Evolutionary conservation across 495 filamentous ascomycete species (phyloP), one percentile per base, ranked within the genome.

Genomic region (Daldinia grandis): DNA sequence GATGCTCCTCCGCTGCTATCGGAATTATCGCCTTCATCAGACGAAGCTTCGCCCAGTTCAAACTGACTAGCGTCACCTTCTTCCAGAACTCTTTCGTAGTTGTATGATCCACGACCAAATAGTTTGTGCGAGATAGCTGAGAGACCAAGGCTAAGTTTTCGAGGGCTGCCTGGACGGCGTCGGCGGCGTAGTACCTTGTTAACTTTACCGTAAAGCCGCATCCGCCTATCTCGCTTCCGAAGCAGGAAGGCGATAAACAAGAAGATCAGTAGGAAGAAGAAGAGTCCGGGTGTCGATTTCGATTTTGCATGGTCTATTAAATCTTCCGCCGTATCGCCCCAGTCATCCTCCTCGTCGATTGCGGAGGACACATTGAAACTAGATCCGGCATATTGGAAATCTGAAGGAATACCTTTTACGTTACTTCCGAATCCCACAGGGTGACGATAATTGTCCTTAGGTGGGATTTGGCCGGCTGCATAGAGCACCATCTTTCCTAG

Each of bases 401-500:
- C 92, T 1, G 78, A 57, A 3, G 94, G 92, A 4, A 92, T 82
- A 12, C 84, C 81, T 58, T 81, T 75, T 33, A 81, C 78, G 74
- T 99, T 98, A 81, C 86, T 91, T 44, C 95, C 95, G 75, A 98
- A 98, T 1, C 95, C 95, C 8, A 99, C 96, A 0, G 93, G 91
- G 5, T 92, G 81, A 6, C 74, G 74, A 54, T 81, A 75, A 54
- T 89, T 83, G 30, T 81, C 79, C 10, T 84, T 81, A 0, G 91
- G 84, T 0, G 91, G 90, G 15, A 98, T 85, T 78, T 98, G 93
- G 5, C 92, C 94, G 6, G 95, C 89, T 0, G 95, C 95, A 72
- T 98, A 99, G 21, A 99, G 87, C n/a, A 98, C 89, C 84, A 98
- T 98, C 79, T 97, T 97, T 3, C 95, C 95, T 0, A 99, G 82